phyloP scores from a whole-genome alignment of 805 yeast species.

The Wickerhamiella domercqiae region DNA sequence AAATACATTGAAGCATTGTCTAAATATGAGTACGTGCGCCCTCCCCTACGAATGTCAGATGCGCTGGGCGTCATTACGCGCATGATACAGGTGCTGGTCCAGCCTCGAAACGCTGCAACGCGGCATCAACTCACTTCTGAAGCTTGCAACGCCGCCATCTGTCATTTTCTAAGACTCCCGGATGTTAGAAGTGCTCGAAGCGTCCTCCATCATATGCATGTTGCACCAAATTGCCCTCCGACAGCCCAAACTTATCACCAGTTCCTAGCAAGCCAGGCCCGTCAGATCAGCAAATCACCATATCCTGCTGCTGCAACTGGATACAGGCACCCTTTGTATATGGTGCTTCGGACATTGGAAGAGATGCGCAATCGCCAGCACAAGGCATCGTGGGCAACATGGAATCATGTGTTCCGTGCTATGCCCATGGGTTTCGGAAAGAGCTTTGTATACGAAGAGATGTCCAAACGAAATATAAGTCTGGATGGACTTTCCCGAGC shows the following conservation, averaged over 20 bases:
- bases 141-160: slow-evolving; percentile 9
- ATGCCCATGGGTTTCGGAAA: slow-evolving; percentile 18
- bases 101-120: slow-evolving; percentile 2
- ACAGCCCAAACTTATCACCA: slow-evolving; percentile 7
- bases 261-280: slow-evolving; percentile 10
- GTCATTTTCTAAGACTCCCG: slow-evolving; percentile 6
- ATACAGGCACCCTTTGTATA: slow-evolving; percentile 11
- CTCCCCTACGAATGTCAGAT: neutral
- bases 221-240: slow-evolving; percentile 1
- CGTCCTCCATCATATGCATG: slow-evolving; percentile 6
- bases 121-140: slow-evolving; percentile 2
- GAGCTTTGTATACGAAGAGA: slow-evolving; percentile 15
- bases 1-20: slow-evolving; percentile 3
- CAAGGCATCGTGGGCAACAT: slow-evolving; percentile 9
- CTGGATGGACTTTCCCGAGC: slow-evolving; percentile 7
- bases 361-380: slow-evolving; percentile 5
- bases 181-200: slow-evolving; percentile 10
- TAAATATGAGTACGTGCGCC: slow-evolving; percentile 1
- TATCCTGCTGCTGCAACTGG: slow-evolving; percentile 5
- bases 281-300: slow-evolving; percentile 5
- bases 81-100: slow-evolving; percentile 4
- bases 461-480: slow-evolving; percentile 12
- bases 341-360: slow-evolving; percentile 4
- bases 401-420: slow-evolving; percentile 14
- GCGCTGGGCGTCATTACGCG: slow-evolving; percentile 1